These are phyloP conservation scores for Rhodamnia argentea DNA, from an alignment of 345 rosid genomes.

Conservation along the genomic window DNA sequence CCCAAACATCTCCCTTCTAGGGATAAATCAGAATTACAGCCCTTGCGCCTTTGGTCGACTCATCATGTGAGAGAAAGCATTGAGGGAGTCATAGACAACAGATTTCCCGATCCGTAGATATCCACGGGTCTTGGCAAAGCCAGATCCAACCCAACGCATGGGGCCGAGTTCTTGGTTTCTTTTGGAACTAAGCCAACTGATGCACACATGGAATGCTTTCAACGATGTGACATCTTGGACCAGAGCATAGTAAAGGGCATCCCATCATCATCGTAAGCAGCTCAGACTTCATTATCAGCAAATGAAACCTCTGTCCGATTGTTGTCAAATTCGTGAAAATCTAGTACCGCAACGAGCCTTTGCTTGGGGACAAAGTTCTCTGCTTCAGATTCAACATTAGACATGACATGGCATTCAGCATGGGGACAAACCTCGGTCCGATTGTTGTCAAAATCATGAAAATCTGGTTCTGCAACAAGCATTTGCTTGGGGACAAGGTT, in stretches of 20 bases:
- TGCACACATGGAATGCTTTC: slow-evolving; percentile 38
- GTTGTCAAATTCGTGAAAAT: slow-evolving; percentile 53
- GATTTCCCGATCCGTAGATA: slow-evolving; percentile 34
- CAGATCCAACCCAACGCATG: slow-evolving; percentile 39
- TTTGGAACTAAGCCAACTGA: slow-evolving; percentile 52
- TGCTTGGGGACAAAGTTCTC: background rate
- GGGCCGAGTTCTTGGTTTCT: slow-evolving; percentile 34
- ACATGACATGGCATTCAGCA: too few species aligned
- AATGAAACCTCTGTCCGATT: slow-evolving; percentile 34
- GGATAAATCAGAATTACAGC: slow-evolving; percentile 45
- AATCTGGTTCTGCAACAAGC: slow-evolving; percentile 45
- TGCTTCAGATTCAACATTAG: background rate
- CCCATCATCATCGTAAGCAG: slow-evolving; percentile 48
- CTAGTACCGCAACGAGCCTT: slow-evolving; percentile 43
- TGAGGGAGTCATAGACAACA: slow-evolving; percentile 19
- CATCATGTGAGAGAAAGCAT: slow-evolving; percentile 53
- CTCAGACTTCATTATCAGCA: slow-evolving; percentile 43
- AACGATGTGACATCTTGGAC: slow-evolving; percentile 34
- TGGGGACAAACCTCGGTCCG: slow-evolving; percentile 16
- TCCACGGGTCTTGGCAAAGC: slow-evolving; percentile 46
- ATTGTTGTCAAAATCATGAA: slow-evolving; percentile 53
- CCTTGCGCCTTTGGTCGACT: slow-evolving; percentile 37
- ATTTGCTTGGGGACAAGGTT: slow-evolving; percentile 8
- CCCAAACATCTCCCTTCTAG: slow-evolving; percentile 46
- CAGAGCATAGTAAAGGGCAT: slow-evolving; percentile 60